Evolutionary conservation across 768 basidiomycete species (phyloP), one percentile per base, ranked within the genome.

Genomic region (Cystofilobasidium capitatum): DNA sequence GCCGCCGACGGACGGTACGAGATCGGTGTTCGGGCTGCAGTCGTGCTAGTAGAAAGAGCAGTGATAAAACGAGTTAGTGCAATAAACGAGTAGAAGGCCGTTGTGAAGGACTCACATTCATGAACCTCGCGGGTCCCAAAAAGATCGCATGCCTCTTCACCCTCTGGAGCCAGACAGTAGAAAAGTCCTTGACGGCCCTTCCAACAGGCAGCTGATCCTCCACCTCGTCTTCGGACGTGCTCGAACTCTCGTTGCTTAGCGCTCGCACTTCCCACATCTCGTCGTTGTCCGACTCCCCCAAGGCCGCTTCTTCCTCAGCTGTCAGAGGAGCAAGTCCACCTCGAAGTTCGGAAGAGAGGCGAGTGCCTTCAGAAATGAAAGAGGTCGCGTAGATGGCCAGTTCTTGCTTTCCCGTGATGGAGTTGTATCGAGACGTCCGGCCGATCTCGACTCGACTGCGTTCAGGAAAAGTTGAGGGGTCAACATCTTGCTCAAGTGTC

Each of bases 301-400:
- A 31, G 29, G 29, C 51, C 2, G 51, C 58, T 40, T 61, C 59
- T 20, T 61, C 59, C 26, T 24, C 39, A 26, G 14, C 4, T 10
- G 39, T 44, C 3, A 61, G 42, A 2, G 40, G 59, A 9, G 51
- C 51, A 8, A 55, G 51, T 4, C 51, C 51, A 16, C 51, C 51
- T 10, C 51, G 26, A 17, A 8, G 17, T 31, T 55, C 59, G 10
- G n/a, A 37, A 3, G 3, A 26, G 9, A 61, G 40, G 24, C 44
- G 39, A 1, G 37, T 40, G 16, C 59, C 59, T 22, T 45, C 40
- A 40, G 24, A 3, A 10, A 40, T 61, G 3, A 26, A 40, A 3
- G 59, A 26, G 16, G 59, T 40, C n/a, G 59, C 36, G 59, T 61
- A 61, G 13, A 61, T 40, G 29, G 59, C 59, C 13, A 61, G 59